Base-by-base conservation (phyloP, 1,284 basidiomycete genomes). In the Lentinus polychrous region DNA sequence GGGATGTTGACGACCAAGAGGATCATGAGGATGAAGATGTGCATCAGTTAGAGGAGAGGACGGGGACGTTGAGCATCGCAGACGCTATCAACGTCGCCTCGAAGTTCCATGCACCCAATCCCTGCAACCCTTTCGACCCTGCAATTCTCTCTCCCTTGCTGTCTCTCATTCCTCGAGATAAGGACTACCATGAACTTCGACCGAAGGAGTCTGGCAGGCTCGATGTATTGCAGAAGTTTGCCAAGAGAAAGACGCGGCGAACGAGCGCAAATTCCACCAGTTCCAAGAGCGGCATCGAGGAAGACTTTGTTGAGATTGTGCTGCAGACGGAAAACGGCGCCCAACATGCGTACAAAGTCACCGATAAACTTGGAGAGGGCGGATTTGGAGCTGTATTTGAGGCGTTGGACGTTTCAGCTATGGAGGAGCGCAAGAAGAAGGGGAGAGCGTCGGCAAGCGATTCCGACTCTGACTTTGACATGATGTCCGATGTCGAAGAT, bases 361-460 rank as follows among this genome's bases (percentile, higher is more conserved):
- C 74, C 4, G 86, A 86, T 54, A 98, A 98, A 67, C 76, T 99
- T 18, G 96, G 96, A 4, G 95, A 99, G 70, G 96, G 96, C 5
- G 94, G 94, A 0, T 99, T 94, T 59, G 96, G 95, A 0, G 81
- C 88, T 2, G 96, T 99, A 8, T 99, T 96, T 71, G 81, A 84
- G 51, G 92, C 86, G 3, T 74, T 76, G 49, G 80, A 83, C 56
- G 59, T 78, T n/a, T 75, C 75, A n/a, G 63, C 65, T 17, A 46
- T 59, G 27, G 22, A 48, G 11, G 43, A 35, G 6, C 27, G 27
- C 27, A 46, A 47, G 62, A 20, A 49, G 8, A 53, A 50, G 45
- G 48, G 62, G 31, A 50, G 55, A 8, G 14, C 8, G 8, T 15
- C 17, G 12, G 52, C 55, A 8, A 60, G 56, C 31, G 64, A 61